These are phyloP conservation scores for Acanthamoeba castellanii DNA, from an alignment of 208 protist species.

Conservation along the genomic window DNA sequence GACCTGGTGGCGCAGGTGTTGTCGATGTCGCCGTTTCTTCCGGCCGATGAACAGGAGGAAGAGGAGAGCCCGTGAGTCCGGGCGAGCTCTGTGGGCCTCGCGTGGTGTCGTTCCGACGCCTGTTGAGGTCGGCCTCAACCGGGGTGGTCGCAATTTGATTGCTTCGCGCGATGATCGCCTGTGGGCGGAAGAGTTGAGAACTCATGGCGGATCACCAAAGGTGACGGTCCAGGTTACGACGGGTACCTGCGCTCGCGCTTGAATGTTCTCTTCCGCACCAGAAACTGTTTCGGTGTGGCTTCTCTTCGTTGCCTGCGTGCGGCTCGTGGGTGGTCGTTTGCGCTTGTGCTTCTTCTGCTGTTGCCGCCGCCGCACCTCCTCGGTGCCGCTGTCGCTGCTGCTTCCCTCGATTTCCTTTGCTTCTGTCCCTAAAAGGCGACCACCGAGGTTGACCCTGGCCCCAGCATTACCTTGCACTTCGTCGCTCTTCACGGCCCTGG, in stretches of 20 bases:
- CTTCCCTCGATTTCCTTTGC: neutral
- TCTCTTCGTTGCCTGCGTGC: too few relatives aligned
- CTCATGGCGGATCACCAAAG: too few relatives aligned
- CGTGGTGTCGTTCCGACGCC: too few relatives aligned
- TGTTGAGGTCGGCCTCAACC: too few relatives aligned
- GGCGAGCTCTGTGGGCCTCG: neutral
- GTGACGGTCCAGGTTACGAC: too few relatives aligned
- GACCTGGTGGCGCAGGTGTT: neutral
- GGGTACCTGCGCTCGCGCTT: too few relatives aligned
- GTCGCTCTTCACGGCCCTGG: neutral
- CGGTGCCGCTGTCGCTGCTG: neutral
- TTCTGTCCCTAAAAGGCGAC: neutral
- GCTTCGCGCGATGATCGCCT: too few relatives aligned
- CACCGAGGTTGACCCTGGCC: neutral
- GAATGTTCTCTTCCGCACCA: too few relatives aligned
- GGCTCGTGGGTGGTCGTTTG: too few relatives aligned
- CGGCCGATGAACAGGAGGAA: neutral
- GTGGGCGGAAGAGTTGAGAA: too few relatives aligned
- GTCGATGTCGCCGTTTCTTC: neutral
- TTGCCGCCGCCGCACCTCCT: neutral
- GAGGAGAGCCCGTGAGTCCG: neutral
- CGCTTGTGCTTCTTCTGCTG: neutral
- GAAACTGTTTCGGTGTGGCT: too few relatives aligned
- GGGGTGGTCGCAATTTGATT: too few relatives aligned
- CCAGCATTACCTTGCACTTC: neutral